Evolutionary conservation across 116 monocot genomes (phyloP).

Genomic region (Trichopus zeylanicus): DNA sequence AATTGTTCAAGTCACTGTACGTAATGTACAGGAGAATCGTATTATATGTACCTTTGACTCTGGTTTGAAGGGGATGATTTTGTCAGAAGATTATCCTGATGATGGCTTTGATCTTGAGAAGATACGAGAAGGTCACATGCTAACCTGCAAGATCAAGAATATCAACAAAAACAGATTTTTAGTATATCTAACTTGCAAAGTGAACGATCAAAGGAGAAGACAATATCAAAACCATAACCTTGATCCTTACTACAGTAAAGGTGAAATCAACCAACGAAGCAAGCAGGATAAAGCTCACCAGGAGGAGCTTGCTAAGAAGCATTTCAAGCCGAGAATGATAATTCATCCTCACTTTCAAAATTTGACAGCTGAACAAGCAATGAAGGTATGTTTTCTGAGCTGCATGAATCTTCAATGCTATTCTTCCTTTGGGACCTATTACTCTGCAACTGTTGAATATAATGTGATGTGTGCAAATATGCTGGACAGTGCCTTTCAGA

Average conservation of each 20-base stretch:
- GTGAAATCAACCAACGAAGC: slow-evolving; percentile 23
- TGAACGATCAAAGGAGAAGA: slow-evolving; percentile 51
- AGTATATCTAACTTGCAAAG: slow-evolving; percentile 65
- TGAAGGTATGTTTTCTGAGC: slow-evolving; percentile 36
- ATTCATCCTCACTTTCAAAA: slow-evolving; percentile 93
- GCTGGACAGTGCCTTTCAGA: slow-evolving; percentile 64
- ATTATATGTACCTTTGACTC: slow-evolving; percentile 74
- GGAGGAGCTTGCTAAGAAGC: slow-evolving; percentile 62
- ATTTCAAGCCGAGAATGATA: slow-evolving; percentile 85
- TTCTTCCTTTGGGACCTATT: too few relatives aligned
- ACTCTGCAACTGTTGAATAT: not conserved
- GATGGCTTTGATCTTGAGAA: slow-evolving; percentile 42
- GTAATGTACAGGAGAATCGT: slow-evolving; percentile 58
- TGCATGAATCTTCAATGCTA: not conserved
- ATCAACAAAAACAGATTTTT: slow-evolving; percentile 53
- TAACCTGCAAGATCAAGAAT: slow-evolving; percentile 74
- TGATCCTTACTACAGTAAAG: slow-evolving; percentile 50
- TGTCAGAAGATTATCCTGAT: slow-evolving; percentile 64
- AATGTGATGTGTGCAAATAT: slow-evolving; percentile 3
- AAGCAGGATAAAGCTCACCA: slow-evolving; percentile 61
- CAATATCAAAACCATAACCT: slow-evolving; percentile 16
- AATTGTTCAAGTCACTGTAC: slow-evolving; percentile 76
- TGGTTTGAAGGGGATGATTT: slow-evolving; percentile 71
- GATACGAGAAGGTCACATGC: slow-evolving; percentile 74
- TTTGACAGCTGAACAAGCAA: slow-evolving; percentile 78